Evolutionary conservation across 1,284 basidiomycete genomes (phyloP).

Genomic region (Marasmius sp.): DNA sequence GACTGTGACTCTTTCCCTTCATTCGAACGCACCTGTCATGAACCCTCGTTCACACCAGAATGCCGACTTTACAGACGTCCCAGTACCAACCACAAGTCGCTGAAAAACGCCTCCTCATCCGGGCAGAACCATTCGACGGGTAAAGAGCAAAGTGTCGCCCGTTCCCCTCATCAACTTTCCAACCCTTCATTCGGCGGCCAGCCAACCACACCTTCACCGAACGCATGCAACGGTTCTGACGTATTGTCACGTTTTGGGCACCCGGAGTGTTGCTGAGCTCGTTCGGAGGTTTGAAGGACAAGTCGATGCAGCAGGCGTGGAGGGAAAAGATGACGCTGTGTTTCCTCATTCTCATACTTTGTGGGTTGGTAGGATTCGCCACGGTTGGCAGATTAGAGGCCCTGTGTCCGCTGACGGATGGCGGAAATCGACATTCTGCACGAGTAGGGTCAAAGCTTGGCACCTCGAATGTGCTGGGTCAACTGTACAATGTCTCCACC

Average conservation of each 20-base stretch:
- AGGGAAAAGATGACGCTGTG: constrained; percentile 96
- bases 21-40: constrained; percentile 38
- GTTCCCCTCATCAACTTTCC: constrained; percentile 95
- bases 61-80: constrained; percentile 61
- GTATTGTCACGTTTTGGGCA: constrained; percentile 90
- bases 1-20: constrained; percentile 14
- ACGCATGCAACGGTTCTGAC: constrained; percentile 50
- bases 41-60: constrained; percentile 57
- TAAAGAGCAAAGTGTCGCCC: constrained; percentile 94
- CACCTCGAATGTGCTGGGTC: constrained; percentile 78
- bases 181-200: constrained; percentile 52
- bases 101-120: constrained; percentile 48
- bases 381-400: constrained; percentile 95
- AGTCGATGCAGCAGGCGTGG: constrained; percentile 87
- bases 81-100: constrained; percentile 63
- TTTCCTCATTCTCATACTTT: constrained; percentile 80
- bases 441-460: constrained; percentile 57
- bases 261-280: constrained; percentile 76
- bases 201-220: constrained; percentile 30
- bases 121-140: constrained; percentile 70
- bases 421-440: constrained; percentile 67
- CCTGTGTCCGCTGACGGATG: constrained; percentile 75
- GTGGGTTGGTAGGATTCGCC: constrained; percentile 83
- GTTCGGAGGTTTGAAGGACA: constrained; percentile 81
- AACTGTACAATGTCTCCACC: constrained; percentile 72